Base-by-base conservation (phyloP, 345 rosid genomes). In the Aethionema arabicum region DNA sequence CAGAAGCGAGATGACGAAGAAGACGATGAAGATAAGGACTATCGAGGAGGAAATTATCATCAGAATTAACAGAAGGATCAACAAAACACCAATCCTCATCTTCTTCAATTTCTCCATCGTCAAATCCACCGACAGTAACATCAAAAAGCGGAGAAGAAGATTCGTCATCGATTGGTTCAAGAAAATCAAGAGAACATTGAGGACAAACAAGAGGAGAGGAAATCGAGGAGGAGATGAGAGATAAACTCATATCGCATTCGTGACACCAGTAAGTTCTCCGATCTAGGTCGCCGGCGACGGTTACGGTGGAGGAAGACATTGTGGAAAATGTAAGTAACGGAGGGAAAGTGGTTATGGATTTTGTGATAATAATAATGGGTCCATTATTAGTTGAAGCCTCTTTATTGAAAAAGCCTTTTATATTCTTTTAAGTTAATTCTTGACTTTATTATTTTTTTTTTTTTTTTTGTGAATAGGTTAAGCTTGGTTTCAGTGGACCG, bases 261-360 rank as follows among this genome's bases (percentile, higher is more conserved):
- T 79, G 85, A 53, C 88, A 83, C 85, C 88, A 83, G 70, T 79
- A 82, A 0, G 80, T 77, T 56, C 72, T 68, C 37, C 66, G 77
- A n/a, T 76, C 55, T 2, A 49, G 12, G 10, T 65, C 52, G 32
- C 54, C 38, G 73, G 63, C 31, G 48, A 44, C 70, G 61, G 45
- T 7, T 40, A 65, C 50, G 12, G 57, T 32, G 10, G 57, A 11
- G 57, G 69, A 60, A 11, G 73, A 68, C 30, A 65, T 50, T 62
- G 74, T 6, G 70, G 41, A 12, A 58, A 38, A 6, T 43, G 72
- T 39, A 53, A 8, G 41, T 7, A 21, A 21, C 27, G 27, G 37
- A 37, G 35, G 8, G 36, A 42, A 7, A 69, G 46, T 46, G 53
- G 40, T 33, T 50, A 59, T 70, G 74, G 39, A 37, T 46, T 46